Base-by-base conservation (phyloP, 2,329 filamentous ascomycete species). In the Penicillium sp. region DNA sequence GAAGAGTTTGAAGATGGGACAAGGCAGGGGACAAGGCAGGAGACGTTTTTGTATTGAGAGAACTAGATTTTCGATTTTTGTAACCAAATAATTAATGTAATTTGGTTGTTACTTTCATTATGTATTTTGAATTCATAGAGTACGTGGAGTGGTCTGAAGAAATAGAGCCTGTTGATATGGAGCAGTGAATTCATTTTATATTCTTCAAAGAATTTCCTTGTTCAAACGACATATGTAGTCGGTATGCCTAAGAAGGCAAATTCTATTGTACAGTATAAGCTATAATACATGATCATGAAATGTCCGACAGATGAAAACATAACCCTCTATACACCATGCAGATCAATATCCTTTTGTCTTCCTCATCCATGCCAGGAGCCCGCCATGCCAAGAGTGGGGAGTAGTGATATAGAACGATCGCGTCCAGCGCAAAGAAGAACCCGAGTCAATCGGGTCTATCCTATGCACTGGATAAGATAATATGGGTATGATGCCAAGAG, bases 351-450 rank as follows among this genome's bases (percentile, higher is more conserved):
- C 35, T 49, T 54, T 38, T 30, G 30, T 37, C 19, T 33, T 61
- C 54, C 57, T 60, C 61, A 30, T 64, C 55, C 42, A 65, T 65
- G 65, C 65, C 62, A 69, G 65, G 68, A 62, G 65, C 68, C 68
- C 47, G 68, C 68, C 68, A 68, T 68, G 67, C 64, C 64, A 58
- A 66, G 62, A 69, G 68, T 63, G 60, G 68, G 66, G 68, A 70
- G 56, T 61, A 57, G 57, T 44, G 64, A 47, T 60, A 62, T 35
- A 55, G 45, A 12, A 51, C 30, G 22, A 33, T 22, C 19, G 49
- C 44, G 37, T 22, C 19, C 24, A 26, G n/a, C 13, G 35, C 35
- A 15, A 26, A 26, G 15, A 28, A 17, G 4, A 44, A 30, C 38
- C 42, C 9, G 30, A 57, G 19, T 57, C 55, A 33, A 38, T 57